A percentile compares a stretch with the other conserved stretches of the same genome.
phyloP scores from a whole-genome alignment of 345 rosid species.

The Fremontodendron californicum region DNA sequence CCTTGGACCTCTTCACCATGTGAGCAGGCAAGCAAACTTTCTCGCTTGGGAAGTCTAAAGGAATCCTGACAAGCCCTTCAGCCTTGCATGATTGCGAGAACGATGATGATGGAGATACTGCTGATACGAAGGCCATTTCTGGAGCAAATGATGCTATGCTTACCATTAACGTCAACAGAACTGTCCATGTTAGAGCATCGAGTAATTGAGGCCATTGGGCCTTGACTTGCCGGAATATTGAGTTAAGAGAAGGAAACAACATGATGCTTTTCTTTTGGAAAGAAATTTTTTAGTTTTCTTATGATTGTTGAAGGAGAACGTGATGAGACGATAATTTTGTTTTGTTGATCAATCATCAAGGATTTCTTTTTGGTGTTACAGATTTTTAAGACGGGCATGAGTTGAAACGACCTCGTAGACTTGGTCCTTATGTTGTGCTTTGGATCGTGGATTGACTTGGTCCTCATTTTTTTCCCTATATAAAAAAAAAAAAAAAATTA shows the following conservation, averaged over 20 bases:
- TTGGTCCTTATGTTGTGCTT: no score
- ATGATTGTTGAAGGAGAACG: not conserved
- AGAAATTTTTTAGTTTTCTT: not conserved
- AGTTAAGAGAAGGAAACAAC: slow-evolving; percentile 14
- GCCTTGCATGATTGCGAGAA: slow-evolving; percentile 20
- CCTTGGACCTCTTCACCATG: slow-evolving; percentile 27
- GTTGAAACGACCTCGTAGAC: not conserved
- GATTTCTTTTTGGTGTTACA: not conserved
- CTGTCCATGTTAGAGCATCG: slow-evolving; percentile 30
- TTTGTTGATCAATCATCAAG: not conserved
- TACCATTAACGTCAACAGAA: slow-evolving; percentile 25
- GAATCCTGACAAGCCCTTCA: slow-evolving; percentile 27
- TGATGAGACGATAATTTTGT: not conserved
- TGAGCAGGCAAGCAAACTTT: slow-evolving; percentile 30
- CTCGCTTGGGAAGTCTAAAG: slow-evolving; percentile 32
- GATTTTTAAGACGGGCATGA: not conserved
- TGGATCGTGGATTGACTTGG: no score
- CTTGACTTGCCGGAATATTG: not conserved
- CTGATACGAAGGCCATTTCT: slow-evolving; percentile 35
- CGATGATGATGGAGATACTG: slow-evolving; percentile 28
- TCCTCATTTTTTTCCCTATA: not conserved
- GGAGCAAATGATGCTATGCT: slow-evolving; percentile 29
- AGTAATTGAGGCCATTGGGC: slow-evolving; percentile 10
- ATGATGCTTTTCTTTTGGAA: not conserved
- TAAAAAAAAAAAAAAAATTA: not conserved